Evolutionary conservation across 2,329 filamentous ascomycete species (phyloP).

Genomic region (Gyromitra esculenta): DNA sequence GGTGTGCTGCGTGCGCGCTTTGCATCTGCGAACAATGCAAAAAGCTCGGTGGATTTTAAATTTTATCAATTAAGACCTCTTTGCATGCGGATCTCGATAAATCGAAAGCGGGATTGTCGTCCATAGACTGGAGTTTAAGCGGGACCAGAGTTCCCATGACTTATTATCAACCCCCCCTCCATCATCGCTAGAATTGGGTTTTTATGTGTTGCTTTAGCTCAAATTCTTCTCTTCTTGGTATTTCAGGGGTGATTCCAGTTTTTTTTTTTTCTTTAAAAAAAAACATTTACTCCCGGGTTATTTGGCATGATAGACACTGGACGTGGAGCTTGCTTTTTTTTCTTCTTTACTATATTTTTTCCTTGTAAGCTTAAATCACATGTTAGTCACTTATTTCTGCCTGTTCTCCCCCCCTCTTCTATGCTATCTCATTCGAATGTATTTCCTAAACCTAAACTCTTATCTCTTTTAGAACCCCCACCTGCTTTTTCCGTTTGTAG

Average conservation of each 20-base stretch:
- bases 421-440: conserved; percentile 4
- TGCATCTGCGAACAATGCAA: conserved; percentile 52
- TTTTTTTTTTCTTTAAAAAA: conserved; percentile 11
- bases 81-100: conserved; percentile 6
- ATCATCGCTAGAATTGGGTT: neutral
- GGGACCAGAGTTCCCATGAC: conserved; percentile 1
- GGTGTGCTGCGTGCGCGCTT: conserved; percentile 41
- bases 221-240: neutral
- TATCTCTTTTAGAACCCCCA: neutral
- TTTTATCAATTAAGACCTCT: neutral
- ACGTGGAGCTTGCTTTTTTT: conserved; percentile 19
- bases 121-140: neutral
- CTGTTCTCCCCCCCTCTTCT: neutral
- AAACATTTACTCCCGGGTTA: conserved; percentile 20
- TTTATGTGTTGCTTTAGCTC: conserved; percentile 19
- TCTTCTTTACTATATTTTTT: conserved; percentile 18
- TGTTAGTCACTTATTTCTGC: neutral
- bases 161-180: neutral
- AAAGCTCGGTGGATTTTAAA: conserved; percentile 50
- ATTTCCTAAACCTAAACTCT: neutral
- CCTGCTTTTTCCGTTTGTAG: neutral
- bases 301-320: conserved; percentile 20
- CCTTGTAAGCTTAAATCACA: neutral
- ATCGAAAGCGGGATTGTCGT: neutral
- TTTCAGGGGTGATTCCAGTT: conserved; percentile 7